A percentile compares a stretch with the other conserved stretches of the same genome.
These are phyloP conservation scores for Turnera subulata DNA, from an alignment of 345 rosid genomes.

Conservation along the genomic window DNA sequence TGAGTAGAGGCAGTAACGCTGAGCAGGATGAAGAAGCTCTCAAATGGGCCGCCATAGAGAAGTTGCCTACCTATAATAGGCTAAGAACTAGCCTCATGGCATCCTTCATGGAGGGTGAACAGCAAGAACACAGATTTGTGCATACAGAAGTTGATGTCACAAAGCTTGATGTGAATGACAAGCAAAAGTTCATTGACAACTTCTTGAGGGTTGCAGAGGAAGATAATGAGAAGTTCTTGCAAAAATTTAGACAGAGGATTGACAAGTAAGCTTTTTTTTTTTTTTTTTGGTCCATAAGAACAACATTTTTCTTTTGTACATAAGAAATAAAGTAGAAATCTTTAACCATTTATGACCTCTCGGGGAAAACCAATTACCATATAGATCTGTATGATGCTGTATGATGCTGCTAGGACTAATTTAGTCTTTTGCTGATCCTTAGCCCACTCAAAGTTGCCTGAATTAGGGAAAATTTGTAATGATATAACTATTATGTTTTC, in stretches of 20 bases:
- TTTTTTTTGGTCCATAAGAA: too few species aligned
- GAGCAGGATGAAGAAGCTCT: slow-evolving; percentile 50
- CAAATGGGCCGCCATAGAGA: slow-evolving; percentile 60
- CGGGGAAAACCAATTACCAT: too few species aligned
- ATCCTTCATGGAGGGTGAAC: slow-evolving; percentile 28
- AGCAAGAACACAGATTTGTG: slow-evolving; percentile 32
- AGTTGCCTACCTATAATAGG: slow-evolving; percentile 51
- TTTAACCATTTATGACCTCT: too few species aligned
- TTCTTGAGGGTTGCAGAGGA: slow-evolving; percentile 49
- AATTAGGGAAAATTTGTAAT: neutral
- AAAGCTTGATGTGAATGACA: slow-evolving; percentile 37
- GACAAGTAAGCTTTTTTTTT: slow-evolving; percentile 37
- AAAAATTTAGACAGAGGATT: slow-evolving; percentile 40
- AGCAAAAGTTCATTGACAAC: slow-evolving; percentile 37
- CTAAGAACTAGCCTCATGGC: slow-evolving; percentile 26
- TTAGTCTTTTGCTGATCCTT: neutral
- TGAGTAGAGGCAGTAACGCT: neutral
- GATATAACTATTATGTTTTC: neutral
- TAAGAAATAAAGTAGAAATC: too few species aligned
- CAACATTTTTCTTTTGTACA: too few species aligned
- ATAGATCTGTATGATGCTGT: too few species aligned
- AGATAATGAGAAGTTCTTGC: slow-evolving; percentile 50
- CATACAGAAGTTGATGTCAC: slow-evolving; percentile 39
- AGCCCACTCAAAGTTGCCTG: neutral
- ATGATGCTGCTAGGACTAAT: too few species aligned